Evolutionary conservation across 1,284 basidiomycete species (phyloP).

Genomic region (Fomitopsis palustris): DNA sequence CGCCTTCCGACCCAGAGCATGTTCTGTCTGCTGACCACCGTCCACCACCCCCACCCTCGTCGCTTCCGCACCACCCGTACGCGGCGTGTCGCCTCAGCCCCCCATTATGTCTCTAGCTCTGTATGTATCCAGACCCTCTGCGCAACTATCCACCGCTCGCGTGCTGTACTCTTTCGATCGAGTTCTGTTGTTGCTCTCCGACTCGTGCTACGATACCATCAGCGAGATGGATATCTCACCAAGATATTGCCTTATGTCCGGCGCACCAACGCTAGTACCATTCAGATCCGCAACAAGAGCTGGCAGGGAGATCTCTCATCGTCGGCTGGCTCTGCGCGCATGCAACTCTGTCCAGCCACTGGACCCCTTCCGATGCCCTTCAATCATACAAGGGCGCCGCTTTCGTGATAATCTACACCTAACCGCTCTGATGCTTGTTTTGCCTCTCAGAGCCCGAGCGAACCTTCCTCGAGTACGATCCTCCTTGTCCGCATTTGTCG

Average conservation of each 20-base stretch:
- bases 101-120: slow-evolving; percentile 6
- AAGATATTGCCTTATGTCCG: background rate
- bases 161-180: slow-evolving; percentile 3
- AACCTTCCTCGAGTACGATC: background rate
- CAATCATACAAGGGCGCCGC: background rate
- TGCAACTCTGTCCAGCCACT: background rate
- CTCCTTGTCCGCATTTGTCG: background rate
- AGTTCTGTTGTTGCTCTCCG: background rate
- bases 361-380: background rate
- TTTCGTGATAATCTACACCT: background rate
- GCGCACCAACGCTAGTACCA: background rate
- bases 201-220: background rate
- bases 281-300: background rate
- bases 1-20: background rate
- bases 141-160: background rate
- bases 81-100: slow-evolving; percentile 10
- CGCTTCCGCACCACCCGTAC: background rate
- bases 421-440: background rate
- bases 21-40: slow-evolving; percentile 1
- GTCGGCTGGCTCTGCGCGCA: background rate
- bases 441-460: background rate
- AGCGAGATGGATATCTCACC: background rate
- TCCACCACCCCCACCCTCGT: background rate
- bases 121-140: background rate
- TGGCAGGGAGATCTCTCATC: background rate